These are phyloP conservation scores for Podaxis pistillaris DNA, from an alignment of 768 basidiomycete species.

Conservation along the genomic window DNA sequence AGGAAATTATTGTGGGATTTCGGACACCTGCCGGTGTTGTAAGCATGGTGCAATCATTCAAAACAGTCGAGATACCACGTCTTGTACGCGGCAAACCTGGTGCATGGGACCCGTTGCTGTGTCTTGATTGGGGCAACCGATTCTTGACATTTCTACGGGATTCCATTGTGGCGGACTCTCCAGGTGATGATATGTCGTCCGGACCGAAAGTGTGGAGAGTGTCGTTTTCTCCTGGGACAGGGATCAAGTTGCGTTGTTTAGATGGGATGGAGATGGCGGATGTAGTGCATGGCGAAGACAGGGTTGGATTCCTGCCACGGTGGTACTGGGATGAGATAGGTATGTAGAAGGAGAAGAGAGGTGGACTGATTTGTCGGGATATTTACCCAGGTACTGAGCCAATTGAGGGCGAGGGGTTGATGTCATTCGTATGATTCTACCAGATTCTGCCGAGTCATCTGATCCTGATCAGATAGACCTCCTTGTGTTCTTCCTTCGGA, in stretches of 20 bases:
- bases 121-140: conserved; percentile 69
- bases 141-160: conserved; percentile 57
- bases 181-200: conserved; percentile 20
- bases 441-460: conserved; percentile 7
- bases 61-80: conserved; percentile 78
- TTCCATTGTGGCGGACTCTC: conserved; percentile 24
- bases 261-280: conserved; percentile 50
- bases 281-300: conserved; percentile 63
- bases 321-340: conserved; percentile 60
- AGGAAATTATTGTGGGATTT: conserved; percentile 89
- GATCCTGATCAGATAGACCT: conserved; percentile 6
- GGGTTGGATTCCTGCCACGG: conserved; percentile 76
- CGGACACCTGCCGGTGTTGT: conserved; percentile 74
- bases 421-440: background rate
- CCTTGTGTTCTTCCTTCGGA: background rate
- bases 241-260: conserved; percentile 51
- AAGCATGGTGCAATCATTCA: conserved; percentile 65
- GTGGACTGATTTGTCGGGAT: background rate
- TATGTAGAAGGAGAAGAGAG: background rate
- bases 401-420: background rate
- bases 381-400: conserved; percentile 3
- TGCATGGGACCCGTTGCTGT: conserved; percentile 76
- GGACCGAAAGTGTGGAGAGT: conserved; percentile 63
- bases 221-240: conserved; percentile 56
- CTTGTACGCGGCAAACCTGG: conserved; percentile 70